Evolutionary conservation across 805 yeast genomes (phyloP).

Genomic region (Candida michaelii): DNA sequence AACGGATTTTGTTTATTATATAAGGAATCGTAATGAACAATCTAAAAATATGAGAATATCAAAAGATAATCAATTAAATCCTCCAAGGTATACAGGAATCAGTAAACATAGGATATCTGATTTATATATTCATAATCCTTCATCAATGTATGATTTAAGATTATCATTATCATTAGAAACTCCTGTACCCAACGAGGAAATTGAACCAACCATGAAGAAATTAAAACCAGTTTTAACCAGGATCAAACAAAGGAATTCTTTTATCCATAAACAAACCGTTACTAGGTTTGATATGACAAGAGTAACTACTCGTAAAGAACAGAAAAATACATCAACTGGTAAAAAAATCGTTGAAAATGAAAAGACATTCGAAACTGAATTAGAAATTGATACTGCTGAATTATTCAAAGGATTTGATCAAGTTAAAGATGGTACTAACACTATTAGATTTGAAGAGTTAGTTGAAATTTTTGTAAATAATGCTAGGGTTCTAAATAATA

Average conservation of each 20-base stretch:
- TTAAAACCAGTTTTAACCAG: slow-evolving; percentile 58
- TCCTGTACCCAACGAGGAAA: slow-evolving; percentile 61
- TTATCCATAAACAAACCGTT: slow-evolving; percentile 69
- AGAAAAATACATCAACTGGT: slow-evolving; percentile 35
- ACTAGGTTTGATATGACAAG: slow-evolving; percentile 73
- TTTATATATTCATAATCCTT: slow-evolving; percentile 70
- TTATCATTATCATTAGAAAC: slow-evolving; percentile 74
- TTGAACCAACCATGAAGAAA: slow-evolving; percentile 50
- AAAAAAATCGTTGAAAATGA: slow-evolving; percentile 37
- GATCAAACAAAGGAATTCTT: slow-evolving; percentile 71
- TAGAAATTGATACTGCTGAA: slow-evolving; percentile 40
- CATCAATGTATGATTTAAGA: slow-evolving; percentile 73
- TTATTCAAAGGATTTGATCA: slow-evolving; percentile 43
- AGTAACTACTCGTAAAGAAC: slow-evolving; percentile 43
- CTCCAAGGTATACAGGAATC: slow-evolving; percentile 70
- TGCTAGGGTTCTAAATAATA: slow-evolving; percentile 43
- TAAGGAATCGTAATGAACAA: slow-evolving; percentile 60
- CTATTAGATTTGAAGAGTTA: slow-evolving; percentile 43
- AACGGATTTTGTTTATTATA: slow-evolving; percentile 62
- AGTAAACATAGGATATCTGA: slow-evolving; percentile 75
- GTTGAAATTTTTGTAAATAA: slow-evolving; percentile 46
- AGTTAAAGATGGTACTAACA: slow-evolving; percentile 36
- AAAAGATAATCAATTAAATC: slow-evolving; percentile 55
- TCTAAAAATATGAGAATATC: slow-evolving; percentile 67
- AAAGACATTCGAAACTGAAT: slow-evolving; percentile 37